Conservation (phyloP, 345 rosid species). For the Erysimum cheiranthoides region DNA sequence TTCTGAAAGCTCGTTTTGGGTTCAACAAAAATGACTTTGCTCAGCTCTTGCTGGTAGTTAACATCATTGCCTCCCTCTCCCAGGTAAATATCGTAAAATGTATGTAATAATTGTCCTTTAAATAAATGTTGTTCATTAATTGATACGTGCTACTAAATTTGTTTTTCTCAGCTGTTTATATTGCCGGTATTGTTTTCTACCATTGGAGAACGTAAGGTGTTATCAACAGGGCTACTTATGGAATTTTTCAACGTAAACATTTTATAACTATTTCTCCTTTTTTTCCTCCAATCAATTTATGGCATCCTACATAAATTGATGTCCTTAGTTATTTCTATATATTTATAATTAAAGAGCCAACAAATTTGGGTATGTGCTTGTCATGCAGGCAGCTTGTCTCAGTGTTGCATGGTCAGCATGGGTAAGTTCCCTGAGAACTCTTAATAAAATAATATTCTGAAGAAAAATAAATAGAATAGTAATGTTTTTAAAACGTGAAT, state of each 20-base stretch:
- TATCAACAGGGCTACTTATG: conserved; percentile 75
- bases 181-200: conserved; percentile 63
- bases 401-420: conserved; percentile 78
- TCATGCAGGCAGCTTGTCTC: conserved; percentile 61
- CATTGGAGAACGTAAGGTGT: conserved; percentile 65
- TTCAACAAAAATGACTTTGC: conserved; percentile 78
- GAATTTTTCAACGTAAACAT: conserved; percentile 38
- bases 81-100: conserved; percentile 51
- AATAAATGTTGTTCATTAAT: background rate
- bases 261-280: background rate
- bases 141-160: background rate
- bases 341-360: background rate
- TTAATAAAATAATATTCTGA: background rate
- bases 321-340: background rate
- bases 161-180: conserved; percentile 62
- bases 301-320: background rate
- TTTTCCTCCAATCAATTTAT: background rate
- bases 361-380: conserved; percentile 2
- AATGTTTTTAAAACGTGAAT: no score
- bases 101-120: background rate
- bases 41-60: conserved; percentile 58
- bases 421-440: conserved; percentile 52
- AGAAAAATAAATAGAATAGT: no score
- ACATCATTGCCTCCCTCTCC: conserved; percentile 56
- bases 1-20: conserved; percentile 81